Conservation (phyloP, 257 asterid genomes). For the Buddleja alternifolia region DNA sequence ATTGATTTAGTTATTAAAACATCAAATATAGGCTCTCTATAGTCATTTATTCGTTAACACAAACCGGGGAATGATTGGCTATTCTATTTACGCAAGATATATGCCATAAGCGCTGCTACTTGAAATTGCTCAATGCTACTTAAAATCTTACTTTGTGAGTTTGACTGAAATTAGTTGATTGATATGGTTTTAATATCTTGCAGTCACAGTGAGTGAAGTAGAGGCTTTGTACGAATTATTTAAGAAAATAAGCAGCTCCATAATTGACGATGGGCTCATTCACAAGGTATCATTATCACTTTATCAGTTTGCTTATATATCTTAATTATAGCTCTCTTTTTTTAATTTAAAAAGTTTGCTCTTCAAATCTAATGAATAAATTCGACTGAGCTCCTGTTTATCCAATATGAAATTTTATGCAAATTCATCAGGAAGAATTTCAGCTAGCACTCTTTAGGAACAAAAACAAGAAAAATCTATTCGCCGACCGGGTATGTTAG, state of each 20-base stretch:
- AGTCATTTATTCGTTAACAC: too few relatives aligned
- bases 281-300: slow-evolving; percentile 59
- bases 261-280: slow-evolving; percentile 81
- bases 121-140: background rate
- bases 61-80: too few relatives aligned
- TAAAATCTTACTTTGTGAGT: background rate
- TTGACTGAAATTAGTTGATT: slow-evolving; percentile 5
- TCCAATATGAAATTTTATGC: slow-evolving; percentile 17
- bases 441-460: slow-evolving; percentile 90
- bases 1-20: background rate
- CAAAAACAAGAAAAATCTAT: slow-evolving; percentile 66
- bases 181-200: slow-evolving; percentile 27
- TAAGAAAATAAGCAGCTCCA: slow-evolving; percentile 86
- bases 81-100: background rate
- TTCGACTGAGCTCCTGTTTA: background rate
- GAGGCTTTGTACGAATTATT: slow-evolving; percentile 80
- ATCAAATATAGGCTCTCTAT: too few relatives aligned
- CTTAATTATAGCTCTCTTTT: background rate
- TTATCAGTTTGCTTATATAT: background rate
- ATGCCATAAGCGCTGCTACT: background rate
- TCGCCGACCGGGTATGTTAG: slow-evolving; percentile 76
- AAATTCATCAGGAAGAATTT: slow-evolving; percentile 78
- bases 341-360: background rate
- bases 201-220: slow-evolving; percentile 89
- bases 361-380: background rate